Evolutionary conservation across 2,329 filamentous ascomycete species (phyloP), one percentile per base, ranked within the genome.

Genomic region (Aspergillus sp.): DNA sequence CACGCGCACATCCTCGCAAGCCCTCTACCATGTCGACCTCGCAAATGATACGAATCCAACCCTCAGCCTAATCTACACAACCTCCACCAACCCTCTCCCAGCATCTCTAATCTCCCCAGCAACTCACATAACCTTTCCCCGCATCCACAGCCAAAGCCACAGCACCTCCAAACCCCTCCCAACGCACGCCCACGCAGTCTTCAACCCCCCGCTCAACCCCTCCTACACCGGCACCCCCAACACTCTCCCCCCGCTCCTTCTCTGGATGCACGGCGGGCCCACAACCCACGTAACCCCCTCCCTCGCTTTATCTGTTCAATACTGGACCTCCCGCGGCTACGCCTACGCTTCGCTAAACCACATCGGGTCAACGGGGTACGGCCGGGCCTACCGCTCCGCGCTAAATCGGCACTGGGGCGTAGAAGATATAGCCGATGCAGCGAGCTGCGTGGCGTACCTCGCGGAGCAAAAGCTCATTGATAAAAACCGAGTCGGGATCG

Each of bases 311-410:
- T 70, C 74, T 22, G 77, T 75, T 3, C 84, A 87, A 66, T 85
- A 83, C 67, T 85, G 81, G 66, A 85, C 83, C 0, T 82, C 83
- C 4, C 76, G 85, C 13, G 84, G 84, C 4, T 87, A 82, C 58
- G 83, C 83, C 1, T 80, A 80, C 53, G 77, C 82, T 13, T 74
- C 76, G 3, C 72, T 86, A 38, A 86, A 86, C 69, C 84, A 85
- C 66, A 79, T 77, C 2, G 84, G 84, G 3, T 85, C 82, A 1
- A 81, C 78, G 0, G 83, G 81, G 2, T 82, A 84, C 67, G 83
- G 84, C 1, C 76, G 80, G 3, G 73, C 75, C 7, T 87, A 85
- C 64, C 79, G 84, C 0, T 77, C 83, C 28, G 73, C 77, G 4
- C 74, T 87, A 0, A 81, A 83, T 57, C 77, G 79, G 0, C 74